These are phyloP conservation scores for Pleurotus cornucopiae DNA, from an alignment of 768 basidiomycete genomes.

Conservation along the genomic window DNA sequence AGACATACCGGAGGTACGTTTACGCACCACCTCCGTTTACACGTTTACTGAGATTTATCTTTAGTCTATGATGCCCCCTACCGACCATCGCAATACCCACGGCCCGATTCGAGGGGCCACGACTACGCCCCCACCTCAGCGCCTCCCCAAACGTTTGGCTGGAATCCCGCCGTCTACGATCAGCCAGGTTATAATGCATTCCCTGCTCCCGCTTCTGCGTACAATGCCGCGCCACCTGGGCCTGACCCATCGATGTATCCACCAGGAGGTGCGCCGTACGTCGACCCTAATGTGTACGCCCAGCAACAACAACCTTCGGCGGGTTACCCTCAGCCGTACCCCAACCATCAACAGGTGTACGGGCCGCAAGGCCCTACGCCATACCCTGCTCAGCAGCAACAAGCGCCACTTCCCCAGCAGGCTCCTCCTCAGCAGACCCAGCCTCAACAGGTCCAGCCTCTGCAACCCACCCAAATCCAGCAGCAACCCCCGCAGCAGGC, in stretches of 20 bases:
- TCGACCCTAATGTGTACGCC: conserved; percentile 18
- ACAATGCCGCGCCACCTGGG: conserved; percentile 9
- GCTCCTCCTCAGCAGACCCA: conserved; percentile 16
- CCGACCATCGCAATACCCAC: conserved; percentile 15
- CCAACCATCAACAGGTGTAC: conserved; percentile 23
- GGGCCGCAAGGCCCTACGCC: conserved; percentile 35
- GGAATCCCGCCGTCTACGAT: conserved; percentile 32
- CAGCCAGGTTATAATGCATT: conserved; percentile 15
- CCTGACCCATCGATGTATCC: conserved; percentile 6
- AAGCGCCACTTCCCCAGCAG: conserved; percentile 17
- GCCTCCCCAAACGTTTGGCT: conserved; percentile 42
- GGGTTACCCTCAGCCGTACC: conserved; percentile 29
- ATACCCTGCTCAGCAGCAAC: conserved; percentile 30
- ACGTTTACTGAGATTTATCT: neutral
- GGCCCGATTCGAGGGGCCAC: conserved; percentile 27
- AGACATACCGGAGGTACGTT: conserved; percentile 60
- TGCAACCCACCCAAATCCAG: conserved; percentile 1
- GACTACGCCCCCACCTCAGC: conserved; percentile 16
- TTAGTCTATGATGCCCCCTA: conserved; percentile 51
- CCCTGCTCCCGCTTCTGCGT: conserved; percentile 14
- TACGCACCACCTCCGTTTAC: conserved; percentile 3
- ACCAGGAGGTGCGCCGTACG: conserved; percentile 11
- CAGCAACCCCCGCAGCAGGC: conserved; percentile 8
- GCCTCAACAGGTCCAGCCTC: conserved; percentile 21
- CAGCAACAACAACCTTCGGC: conserved; percentile 18